Evolutionary conservation across 768 basidiomycete genomes (phyloP).

Genomic region (Mycena chlorophos): DNA sequence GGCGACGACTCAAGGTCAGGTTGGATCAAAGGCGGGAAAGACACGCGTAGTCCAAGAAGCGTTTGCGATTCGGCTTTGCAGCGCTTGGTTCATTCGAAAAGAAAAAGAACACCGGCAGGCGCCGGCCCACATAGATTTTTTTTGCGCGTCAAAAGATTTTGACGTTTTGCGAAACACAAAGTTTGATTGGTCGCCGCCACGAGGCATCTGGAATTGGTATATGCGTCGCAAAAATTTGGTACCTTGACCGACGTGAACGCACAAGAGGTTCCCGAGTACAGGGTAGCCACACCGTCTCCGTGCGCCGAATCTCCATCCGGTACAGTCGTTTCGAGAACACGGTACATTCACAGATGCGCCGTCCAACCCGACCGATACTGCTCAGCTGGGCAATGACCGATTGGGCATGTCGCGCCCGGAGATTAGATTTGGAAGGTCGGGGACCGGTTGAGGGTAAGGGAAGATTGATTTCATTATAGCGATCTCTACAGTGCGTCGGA

Average conservation of each 20-base stretch:
- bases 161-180: conserved; percentile 20
- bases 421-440: neutral
- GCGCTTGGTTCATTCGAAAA: conserved; percentile 13
- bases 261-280: conserved; percentile 66
- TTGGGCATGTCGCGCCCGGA: conserved; percentile 20
- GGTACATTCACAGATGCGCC: conserved; percentile 35
- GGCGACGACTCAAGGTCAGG: conserved; percentile 49
- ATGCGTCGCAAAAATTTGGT: conserved; percentile 52
- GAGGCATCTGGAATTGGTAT: conserved; percentile 59
- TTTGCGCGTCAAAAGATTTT: conserved; percentile 15
- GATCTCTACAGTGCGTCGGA: conserved; percentile 17
- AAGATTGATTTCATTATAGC: conserved; percentile 24
- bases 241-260: conserved; percentile 53
- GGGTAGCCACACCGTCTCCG: conserved; percentile 60
- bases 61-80: conserved; percentile 43
- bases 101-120: conserved; percentile 22
- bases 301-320: conserved; percentile 60
- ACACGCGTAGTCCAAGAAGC: conserved; percentile 61
- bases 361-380: conserved; percentile 15
- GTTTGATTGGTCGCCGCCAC: conserved; percentile 27
- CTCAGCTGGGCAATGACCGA: conserved; percentile 26
- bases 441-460: neutral
- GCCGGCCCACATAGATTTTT: conserved; percentile 17
- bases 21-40: conserved; percentile 64
- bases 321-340: conserved; percentile 57